phyloP scores from a whole-genome alignment of 345 rosid species.

The Isatis tinctoria region DNA sequence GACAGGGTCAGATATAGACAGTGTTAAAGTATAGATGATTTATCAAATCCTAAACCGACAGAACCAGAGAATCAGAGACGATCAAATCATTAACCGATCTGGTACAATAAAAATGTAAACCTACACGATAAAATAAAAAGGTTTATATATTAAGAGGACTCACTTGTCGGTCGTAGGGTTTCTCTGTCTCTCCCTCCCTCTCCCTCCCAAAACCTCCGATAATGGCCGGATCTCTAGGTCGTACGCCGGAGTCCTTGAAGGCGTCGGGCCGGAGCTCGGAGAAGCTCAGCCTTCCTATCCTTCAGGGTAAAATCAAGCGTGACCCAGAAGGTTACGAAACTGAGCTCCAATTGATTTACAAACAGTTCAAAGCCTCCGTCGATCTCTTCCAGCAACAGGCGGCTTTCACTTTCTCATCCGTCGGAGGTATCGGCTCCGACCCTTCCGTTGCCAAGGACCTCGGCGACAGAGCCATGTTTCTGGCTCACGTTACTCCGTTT shows the following conservation, averaged over 20 bases:
- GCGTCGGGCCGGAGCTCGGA: conserved; percentile 82
- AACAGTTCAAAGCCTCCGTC: conserved; percentile 74
- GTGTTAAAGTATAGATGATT: not conserved
- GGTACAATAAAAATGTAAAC: conserved; percentile 13
- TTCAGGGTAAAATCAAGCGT: conserved; percentile 77
- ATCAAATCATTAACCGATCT: conserved; percentile 2
- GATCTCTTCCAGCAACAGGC: conserved; percentile 82
- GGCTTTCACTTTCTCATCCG: conserved; percentile 65
- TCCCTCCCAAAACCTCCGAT: not conserved
- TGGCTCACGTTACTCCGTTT: conserved; percentile 81
- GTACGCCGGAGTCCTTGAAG: conserved; percentile 49
- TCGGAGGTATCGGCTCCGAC: conserved; percentile 60
- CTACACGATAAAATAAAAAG: not conserved
- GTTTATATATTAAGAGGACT: not conserved
- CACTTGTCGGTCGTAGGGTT: not conserved
- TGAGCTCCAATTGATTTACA: conserved; percentile 62
- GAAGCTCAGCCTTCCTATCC: conserved; percentile 60
- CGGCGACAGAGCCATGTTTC: conserved; percentile 67
- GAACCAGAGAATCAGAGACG: not conserved
- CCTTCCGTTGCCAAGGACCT: conserved; percentile 73
- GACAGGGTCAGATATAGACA: not conserved
- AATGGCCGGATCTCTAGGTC: conserved; percentile 22
- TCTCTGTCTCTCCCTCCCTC: not conserved
- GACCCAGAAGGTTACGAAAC: conserved; percentile 86
- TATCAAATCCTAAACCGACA: not conserved